Percentiles rank a stretch among this genome's conserved stretches.
phyloP scores from a whole-genome alignment of 192 early-diverging fungal genomes.

The Cladochytrium replicatum region DNA sequence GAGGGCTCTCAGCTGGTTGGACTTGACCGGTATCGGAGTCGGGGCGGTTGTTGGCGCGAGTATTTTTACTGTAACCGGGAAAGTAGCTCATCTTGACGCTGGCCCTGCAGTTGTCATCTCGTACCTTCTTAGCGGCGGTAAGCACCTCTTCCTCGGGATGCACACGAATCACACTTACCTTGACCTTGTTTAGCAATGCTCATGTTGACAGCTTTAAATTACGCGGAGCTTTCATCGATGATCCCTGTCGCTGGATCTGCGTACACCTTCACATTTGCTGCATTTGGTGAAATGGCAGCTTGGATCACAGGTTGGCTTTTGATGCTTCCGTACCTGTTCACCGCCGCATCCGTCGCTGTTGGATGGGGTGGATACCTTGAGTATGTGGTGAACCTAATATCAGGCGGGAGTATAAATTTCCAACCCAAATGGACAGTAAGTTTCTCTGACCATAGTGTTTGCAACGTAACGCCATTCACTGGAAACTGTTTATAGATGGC shows the following conservation, averaged over 20 bases:
- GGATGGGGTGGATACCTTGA: conserved; percentile 80
- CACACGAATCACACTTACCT: no score
- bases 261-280: conserved; percentile 74
- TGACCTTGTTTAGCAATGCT: no score
- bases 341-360: conserved; percentile 68
- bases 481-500: no score
- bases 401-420: no score
- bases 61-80: conserved; percentile 54
- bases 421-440: no score
- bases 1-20: conserved; percentile 36
- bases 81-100: conserved; percentile 62
- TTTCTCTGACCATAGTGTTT: no score
- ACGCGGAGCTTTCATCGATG: conserved; percentile 80
- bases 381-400: conserved; percentile 52
- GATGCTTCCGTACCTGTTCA: conserved; percentile 78
- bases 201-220: no score
- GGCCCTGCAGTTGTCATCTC: conserved; percentile 78
- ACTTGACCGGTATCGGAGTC: conserved; percentile 57
- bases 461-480: no score
- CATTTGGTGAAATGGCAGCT: conserved; percentile 77
- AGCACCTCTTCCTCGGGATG: conserved; percentile 66
- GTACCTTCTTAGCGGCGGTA: conserved; percentile 66
- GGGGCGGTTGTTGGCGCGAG: conserved; percentile 74
- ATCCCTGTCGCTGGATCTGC: conserved; percentile 80
- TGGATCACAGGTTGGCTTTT: conserved; percentile 92